phyloP scores from a whole-genome alignment of 176 grass and related monocot species.

The Juncus effusus region DNA sequence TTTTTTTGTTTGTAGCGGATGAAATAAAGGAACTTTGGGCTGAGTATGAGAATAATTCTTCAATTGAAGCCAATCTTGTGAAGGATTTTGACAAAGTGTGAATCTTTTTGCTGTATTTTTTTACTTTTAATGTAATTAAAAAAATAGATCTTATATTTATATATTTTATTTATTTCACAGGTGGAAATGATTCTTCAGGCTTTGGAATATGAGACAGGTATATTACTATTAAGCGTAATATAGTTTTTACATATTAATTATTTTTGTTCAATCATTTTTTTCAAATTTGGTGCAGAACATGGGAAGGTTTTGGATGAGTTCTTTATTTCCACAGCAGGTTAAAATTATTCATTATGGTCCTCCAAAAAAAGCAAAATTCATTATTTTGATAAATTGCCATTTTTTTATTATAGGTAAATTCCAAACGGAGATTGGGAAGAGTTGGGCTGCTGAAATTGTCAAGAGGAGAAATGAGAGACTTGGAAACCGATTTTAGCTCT shows the following conservation, averaged over 20 bases:
- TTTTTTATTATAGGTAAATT: slow-evolving; percentile 70
- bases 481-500: slow-evolving; percentile 27
- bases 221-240: neutral
- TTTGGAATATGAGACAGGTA: slow-evolving; percentile 97
- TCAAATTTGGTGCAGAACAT: slow-evolving; percentile 54
- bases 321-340: slow-evolving; percentile 93
- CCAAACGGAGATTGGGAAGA: slow-evolving; percentile 82
- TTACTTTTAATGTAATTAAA: neutral
- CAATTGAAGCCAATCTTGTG: slow-evolving; percentile 85
- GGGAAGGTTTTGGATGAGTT: slow-evolving; percentile 92
- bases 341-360: slow-evolving; percentile 13
- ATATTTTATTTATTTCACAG: slow-evolving; percentile 39
- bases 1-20: slow-evolving; percentile 52
- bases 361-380: neutral
- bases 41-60: slow-evolving; percentile 96
- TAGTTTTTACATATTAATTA: neutral
- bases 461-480: slow-evolving; percentile 58
- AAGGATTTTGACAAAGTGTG: slow-evolving; percentile 98
- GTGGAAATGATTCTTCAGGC: slow-evolving; percentile 99
- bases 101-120: neutral
- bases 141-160: slow-evolving; percentile 21
- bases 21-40: slow-evolving; percentile 87
- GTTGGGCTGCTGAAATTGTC: slow-evolving; percentile 87
- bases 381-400: neutral
- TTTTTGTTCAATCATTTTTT: neutral